Percentiles rank a stretch among this genome's conserved stretches.
Evolutionary conservation across 2,329 filamentous ascomycete genomes (phyloP).

Genomic region (Xylaria sp.): DNA sequence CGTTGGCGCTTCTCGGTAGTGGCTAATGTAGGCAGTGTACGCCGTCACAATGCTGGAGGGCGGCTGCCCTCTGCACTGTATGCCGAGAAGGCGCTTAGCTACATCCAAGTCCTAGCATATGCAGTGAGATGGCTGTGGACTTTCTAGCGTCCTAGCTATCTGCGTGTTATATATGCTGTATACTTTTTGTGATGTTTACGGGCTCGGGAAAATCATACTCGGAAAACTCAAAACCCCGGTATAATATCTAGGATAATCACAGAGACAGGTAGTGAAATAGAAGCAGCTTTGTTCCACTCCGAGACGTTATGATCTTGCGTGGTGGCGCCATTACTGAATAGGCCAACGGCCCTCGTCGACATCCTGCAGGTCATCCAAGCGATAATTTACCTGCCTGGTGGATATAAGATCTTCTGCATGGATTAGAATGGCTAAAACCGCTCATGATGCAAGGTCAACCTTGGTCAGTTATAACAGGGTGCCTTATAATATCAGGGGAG

Average conservation of each 20-base stretch:
- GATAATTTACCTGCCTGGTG: conserved; percentile 35
- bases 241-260: not conserved
- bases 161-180: too few species aligned
- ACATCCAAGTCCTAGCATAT: not conserved
- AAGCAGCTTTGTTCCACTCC: not conserved
- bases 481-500: conserved; percentile 15
- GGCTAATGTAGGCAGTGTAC: not conserved
- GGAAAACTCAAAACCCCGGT: not conserved
- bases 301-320: not conserved
- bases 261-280: not conserved
- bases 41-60: conserved; percentile 4
- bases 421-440: conserved; percentile 24
- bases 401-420: conserved; percentile 37
- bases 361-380: conserved; percentile 33
- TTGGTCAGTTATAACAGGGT: conserved; percentile 15
- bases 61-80: not conserved
- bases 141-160: not conserved
- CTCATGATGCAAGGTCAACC: conserved; percentile 21
- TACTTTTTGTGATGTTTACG: not conserved
- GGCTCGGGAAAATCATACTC: not conserved
- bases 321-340: not conserved
- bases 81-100: conserved; percentile 5
- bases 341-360: not conserved
- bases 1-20: conserved; percentile 24
- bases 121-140: not conserved